Base-by-base conservation (phyloP, 192 early-diverging fungal genomes). In the Backusella macrospora region DNA sequence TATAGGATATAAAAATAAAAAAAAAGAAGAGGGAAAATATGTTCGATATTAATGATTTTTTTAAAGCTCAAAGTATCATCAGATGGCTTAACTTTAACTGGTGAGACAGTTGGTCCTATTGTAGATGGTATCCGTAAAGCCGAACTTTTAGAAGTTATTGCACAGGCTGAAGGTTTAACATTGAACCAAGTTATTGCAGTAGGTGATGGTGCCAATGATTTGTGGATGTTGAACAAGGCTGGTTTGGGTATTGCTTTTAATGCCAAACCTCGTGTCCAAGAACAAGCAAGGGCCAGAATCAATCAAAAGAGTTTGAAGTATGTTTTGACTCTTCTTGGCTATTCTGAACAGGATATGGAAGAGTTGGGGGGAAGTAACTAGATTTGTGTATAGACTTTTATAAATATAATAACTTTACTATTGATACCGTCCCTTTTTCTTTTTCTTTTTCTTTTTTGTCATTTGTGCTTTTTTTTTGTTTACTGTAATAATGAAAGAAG, bases 181-280 rank as follows among this genome's bases (percentile, higher is more conserved):
- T 78, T 90, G 52, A 93, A 98, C 67, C 96, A 99, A 82, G 94
- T 99, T 21, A 93, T 98, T 76, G 98, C 98, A 12, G 93, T 99
- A 0, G 98, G 98, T 39, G 98, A 99, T 80, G 98, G 98, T 37
- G 98, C 98, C 29, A 99, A 99, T 75, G 98, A 99, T 81, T 80
- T 99, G 73, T 87, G 89, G 79, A 99, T 99, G 98, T 80, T 99
- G 48, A 92, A 86, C 26, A 95, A 93, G 67, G 92, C 96, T 62
- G 96, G 98, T 48, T 81, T 98, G 7, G 98, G 98, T 0, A 96
- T 99, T 73, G 98, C 98, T 0, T 99, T 96, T 80, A 98, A 98
- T 71, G 98, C 98, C 15, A 99, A 99, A 74, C 97, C 97, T 15
- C 86, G 90, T n/a, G 98, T 99, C 3, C 98, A 99, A 76, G 84